Percentiles rank a stretch among this genome's conserved stretches.
These are phyloP conservation scores for Tetrapisispora nanseiensis DNA, from an alignment of 805 yeast species.

Conservation along the genomic window DNA sequence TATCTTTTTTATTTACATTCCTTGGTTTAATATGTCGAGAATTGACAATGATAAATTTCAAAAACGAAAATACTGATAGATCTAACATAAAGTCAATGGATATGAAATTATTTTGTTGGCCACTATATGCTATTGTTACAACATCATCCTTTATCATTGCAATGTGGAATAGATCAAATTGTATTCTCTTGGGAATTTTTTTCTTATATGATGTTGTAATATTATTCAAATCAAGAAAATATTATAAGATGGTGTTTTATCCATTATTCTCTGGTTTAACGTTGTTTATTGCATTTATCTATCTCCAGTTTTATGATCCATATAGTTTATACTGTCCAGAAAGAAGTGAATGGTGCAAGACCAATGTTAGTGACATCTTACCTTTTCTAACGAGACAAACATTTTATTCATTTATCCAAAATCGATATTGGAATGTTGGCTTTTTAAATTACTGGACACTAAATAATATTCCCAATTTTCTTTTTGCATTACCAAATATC, in stretches of 20 bases:
- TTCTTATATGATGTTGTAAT: constrained; percentile 47
- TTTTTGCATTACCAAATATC: constrained; percentile 63
- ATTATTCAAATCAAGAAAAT: constrained; percentile 10
- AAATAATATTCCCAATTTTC: constrained; percentile 74
- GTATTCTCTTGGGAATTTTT: constrained; percentile 59
- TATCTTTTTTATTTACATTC: constrained; percentile 52
- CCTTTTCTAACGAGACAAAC: constrained; percentile 26
- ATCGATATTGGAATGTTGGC: constrained; percentile 78
- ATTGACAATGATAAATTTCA: constrained; percentile 12
- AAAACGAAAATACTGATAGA: background rate
- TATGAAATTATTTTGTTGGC: constrained; percentile 9
- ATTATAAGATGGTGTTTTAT: constrained; percentile 14
- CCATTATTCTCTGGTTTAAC: constrained; percentile 48
- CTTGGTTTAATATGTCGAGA: constrained; percentile 46
- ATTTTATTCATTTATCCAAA: constrained; percentile 63
- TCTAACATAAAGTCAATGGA: constrained; percentile 7
- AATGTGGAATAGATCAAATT: constrained; percentile 64
- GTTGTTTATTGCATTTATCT: constrained; percentile 38
- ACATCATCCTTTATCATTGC: constrained; percentile 41
- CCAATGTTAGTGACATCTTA: constrained; percentile 32
- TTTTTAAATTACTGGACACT: constrained; percentile 73
- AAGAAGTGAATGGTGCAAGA: constrained; percentile 70
- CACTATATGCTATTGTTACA: constrained; percentile 15
- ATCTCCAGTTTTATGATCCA: constrained; percentile 40
- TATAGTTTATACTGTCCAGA: constrained; percentile 56